Base-by-base conservation (phyloP, 2,329 filamentous ascomycete genomes). In the Hymenoscyphus salicellus region DNA sequence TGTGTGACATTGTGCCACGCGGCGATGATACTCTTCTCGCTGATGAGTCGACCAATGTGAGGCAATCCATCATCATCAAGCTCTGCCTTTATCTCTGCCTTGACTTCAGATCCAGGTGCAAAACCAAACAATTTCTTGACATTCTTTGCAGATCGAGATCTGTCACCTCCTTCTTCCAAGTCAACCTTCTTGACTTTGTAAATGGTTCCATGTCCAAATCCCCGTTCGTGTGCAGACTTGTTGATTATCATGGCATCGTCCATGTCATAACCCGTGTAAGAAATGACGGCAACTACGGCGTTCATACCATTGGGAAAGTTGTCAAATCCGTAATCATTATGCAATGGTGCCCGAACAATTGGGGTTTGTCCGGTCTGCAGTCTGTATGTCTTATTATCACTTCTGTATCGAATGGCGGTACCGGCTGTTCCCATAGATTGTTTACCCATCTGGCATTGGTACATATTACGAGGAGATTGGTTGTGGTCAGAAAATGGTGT, bases 221-320 rank as follows among this genome's bases (percentile, higher is more conserved):
- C 95, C 71, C 95, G 88, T 78, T 99, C 95, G 77, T 97, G 92
- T 2, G 94, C 89, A 23, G 93, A 97, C 78, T 98, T 98, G 83
- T 98, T 98, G 76, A 99, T 83, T 75, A 99, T 98, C 94, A 98
- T 98, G 76, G 95, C 95, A 80, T 99, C 95, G 83, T 99, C 95
- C 95, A 99, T 99, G 83, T 99, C 95, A 79, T 98, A 99, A 60
- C 94, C 95, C 1, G 94, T 98, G 78, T 99, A 99, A 0, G 94
- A 97, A 69, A 99, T 97, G 77, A 99, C 96, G 65, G 95, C 95
- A 65, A 99, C 95, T 46, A 98, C 88, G 8, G 93, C 92, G 74
- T 99, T 99, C 74, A 88, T 93, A 32, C 95, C 95, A 76, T 98
- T 97, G 62, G 95, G 95, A 78, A 97, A 99, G 78, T 98, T 98